Base-by-base conservation (phyloP, 192 early-diverging fungal species). In the Geosiphon pyriformis region DNA sequence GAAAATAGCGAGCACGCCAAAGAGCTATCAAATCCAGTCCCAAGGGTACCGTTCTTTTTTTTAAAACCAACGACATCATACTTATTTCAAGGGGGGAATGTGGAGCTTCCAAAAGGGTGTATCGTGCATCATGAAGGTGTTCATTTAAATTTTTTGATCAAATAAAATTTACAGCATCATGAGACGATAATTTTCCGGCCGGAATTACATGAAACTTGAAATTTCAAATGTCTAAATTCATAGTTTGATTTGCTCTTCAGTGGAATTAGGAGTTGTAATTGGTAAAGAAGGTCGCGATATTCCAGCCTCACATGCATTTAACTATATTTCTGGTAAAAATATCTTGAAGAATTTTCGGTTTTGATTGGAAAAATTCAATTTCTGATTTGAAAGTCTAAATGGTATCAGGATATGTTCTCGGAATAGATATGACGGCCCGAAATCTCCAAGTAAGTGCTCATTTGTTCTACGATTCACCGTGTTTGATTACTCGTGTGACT, bases 261-360 rank as follows among this genome's bases (percentile, higher is more conserved):
- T 98, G 32, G 95, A 98, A 77, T 89, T 98, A 18, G 94, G 88
- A 37, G 90, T 95, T 4, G 87, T 98, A 4, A 94, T 98, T 68
- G 91, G 89, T 15, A 88, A 89, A 56, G 70, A 69, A 20, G 92
- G 87, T 3, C 82, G 92, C 11, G 83, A 94, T 72, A 90, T 95
- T 71, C 30, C 51, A 22, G 83, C 78, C 0, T 68, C 72, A 20
- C 71, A 85, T 18, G 94, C 93, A 2, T 71, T 74, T 25, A 56
- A 80, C 20, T 74, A 92, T 69, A 74, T 94, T 64, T 83, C 82
- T 3, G 82, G 76, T 72, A 67, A 23, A 70, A 34, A n/a, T 8
- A 33, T 25, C 17, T 22, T 29, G 30, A 59, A 31, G n/a, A 59
- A 6, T 30, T 32, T 64, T 32, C 2, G 11, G 7, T 7, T n/a